Conservation (phyloP, 2,329 filamentous ascomycete species). For the Madurella fahalii region DNA sequence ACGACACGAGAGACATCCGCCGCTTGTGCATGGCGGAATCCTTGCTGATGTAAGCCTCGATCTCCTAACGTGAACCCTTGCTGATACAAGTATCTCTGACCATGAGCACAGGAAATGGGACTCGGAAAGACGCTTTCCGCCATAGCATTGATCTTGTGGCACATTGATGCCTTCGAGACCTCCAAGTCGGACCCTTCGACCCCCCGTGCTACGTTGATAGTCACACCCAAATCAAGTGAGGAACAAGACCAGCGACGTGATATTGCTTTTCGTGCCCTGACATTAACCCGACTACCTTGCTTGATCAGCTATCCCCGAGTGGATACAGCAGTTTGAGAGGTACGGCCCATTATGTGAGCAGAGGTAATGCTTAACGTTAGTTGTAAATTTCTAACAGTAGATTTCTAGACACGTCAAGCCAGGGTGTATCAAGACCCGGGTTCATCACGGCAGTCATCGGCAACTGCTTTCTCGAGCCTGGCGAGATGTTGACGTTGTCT, state of each 20-base stretch:
- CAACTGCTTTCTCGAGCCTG: no score
- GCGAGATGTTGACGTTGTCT: conserved; percentile 31
- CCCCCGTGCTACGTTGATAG: conserved; percentile 25
- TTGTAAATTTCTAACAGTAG: no score
- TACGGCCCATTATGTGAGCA: no score
- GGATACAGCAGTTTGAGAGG: no score
- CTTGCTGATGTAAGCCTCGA: conserved; percentile 33
- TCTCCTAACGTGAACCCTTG: conserved; percentile 4
- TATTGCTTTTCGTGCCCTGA: no score
- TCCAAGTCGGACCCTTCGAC: background rate
- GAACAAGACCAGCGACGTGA: no score
- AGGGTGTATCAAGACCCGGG: conserved; percentile 23
- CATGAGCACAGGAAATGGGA: conserved; percentile 34
- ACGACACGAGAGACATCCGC: no score
- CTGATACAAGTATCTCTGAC: background rate
- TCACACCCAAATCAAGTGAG: conserved; percentile 23
- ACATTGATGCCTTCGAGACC: conserved; percentile 20
- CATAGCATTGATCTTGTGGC: conserved; percentile 28
- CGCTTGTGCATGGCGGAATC: conserved; percentile 28
- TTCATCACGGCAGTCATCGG: no score
- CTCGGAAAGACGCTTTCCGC: conserved; percentile 33
- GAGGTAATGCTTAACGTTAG: no score
- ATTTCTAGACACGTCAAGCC: conserved; percentile 25
- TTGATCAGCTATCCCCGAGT: conserved; percentile 24
- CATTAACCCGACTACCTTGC: conserved; percentile 1